A percentile compares a stretch with the other conserved stretches of the same genome.
Evolutionary conservation across 345 rosid species (phyloP).

Genomic region (Noccaea bulbosa): DNA sequence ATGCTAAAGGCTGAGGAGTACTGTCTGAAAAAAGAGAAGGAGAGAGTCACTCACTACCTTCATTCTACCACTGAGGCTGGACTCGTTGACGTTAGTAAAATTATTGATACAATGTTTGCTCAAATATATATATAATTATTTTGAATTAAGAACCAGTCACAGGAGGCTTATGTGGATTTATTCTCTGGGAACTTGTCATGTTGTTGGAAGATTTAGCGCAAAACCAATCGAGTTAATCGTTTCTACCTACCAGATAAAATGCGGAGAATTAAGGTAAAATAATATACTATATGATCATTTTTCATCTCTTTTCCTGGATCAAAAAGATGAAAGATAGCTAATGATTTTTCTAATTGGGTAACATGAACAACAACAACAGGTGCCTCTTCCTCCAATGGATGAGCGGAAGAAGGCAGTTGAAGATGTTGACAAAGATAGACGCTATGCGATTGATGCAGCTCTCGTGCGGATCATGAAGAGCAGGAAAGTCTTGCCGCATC

Average conservation of each 20-base stretch:
- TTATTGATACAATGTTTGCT: no score
- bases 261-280: slow-evolving; percentile 77
- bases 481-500: slow-evolving; percentile 70
- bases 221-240: slow-evolving; percentile 56
- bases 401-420: slow-evolving; percentile 84
- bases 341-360: neutral
- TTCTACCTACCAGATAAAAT: slow-evolving; percentile 66
- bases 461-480: slow-evolving; percentile 95
- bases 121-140: no score
- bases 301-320: neutral
- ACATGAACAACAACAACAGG: slow-evolving; percentile 16
- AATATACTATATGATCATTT: neutral
- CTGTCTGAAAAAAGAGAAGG: slow-evolving; percentile 73
- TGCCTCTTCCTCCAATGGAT: slow-evolving; percentile 78
- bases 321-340: neutral
- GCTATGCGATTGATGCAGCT: slow-evolving; percentile 86
- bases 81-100: slow-evolving; percentile 41
- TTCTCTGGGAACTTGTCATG: slow-evolving; percentile 61
- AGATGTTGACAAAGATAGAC: slow-evolving; percentile 80
- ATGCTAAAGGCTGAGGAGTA: slow-evolving; percentile 87
- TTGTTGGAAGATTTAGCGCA: slow-evolving; percentile 51
- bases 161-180: slow-evolving; percentile 64
- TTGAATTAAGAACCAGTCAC: slow-evolving; percentile 42
- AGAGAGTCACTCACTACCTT: slow-evolving; percentile 79
- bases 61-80: slow-evolving; percentile 73